phyloP scores from a whole-genome alignment of 1,284 basidiomycete genomes.

The Rhodotorula sp. region DNA sequence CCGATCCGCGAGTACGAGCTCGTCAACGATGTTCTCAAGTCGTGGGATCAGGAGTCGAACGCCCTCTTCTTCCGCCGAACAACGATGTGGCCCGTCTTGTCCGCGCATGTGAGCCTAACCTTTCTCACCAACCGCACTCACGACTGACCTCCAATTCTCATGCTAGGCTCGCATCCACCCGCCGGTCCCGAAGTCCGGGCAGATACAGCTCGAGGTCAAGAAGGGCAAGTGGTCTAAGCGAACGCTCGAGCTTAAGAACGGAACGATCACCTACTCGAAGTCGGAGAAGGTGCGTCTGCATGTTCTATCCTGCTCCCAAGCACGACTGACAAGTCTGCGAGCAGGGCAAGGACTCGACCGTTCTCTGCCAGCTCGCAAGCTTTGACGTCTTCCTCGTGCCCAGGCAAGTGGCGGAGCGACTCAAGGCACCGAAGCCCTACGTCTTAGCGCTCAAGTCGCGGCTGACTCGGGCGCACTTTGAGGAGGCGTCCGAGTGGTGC shows the following conservation, averaged over 20 bases:
- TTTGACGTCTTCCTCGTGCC: conserved; percentile 80
- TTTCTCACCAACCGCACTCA: conserved; percentile 5
- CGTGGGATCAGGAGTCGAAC: conserved; percentile 79
- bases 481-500: conserved; percentile 63
- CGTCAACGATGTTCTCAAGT: conserved; percentile 66
- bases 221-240: conserved; percentile 89
- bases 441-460: conserved; percentile 76
- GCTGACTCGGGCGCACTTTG: conserved; percentile 27
- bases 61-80: conserved; percentile 72
- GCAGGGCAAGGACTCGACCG: conserved; percentile 75
- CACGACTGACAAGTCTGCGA: background rate
- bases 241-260: conserved; percentile 77
- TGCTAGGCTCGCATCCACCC: conserved; percentile 26
- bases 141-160: background rate
- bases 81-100: conserved; percentile 59
- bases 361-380: conserved; percentile 74
- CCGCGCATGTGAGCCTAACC: conserved; percentile 57
- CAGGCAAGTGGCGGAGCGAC: conserved; percentile 53
- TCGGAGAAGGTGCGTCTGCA: conserved; percentile 66
- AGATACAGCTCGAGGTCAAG: conserved; percentile 71
- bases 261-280: conserved; percentile 78
- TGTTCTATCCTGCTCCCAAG: background rate
- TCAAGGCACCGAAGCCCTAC: conserved; percentile 70
- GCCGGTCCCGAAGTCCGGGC: conserved; percentile 7
- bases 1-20: conserved; percentile 79